Evolutionary conservation across 148 eudicot genomes (phyloP).

Genomic region (Polygonum aviculare): DNA sequence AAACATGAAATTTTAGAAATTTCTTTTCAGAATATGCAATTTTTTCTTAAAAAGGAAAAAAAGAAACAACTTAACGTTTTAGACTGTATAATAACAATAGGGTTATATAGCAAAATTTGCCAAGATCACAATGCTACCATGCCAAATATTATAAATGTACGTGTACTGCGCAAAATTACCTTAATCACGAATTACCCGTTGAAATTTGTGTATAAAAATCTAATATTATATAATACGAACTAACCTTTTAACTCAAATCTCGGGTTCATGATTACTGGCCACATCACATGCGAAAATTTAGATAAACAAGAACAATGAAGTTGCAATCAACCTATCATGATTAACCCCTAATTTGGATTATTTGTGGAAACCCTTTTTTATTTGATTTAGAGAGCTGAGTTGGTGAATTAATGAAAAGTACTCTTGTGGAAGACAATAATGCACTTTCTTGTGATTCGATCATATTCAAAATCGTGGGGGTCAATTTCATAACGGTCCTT

Average conservation of each 20-base stretch:
- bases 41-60: no score
- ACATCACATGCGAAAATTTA: neutral
- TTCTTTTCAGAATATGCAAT: no score
- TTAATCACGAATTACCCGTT: no score
- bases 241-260: neutral
- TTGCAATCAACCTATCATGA: neutral
- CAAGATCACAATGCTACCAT: no score
- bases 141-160: no score
- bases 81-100: no score
- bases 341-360: neutral
- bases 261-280: neutral
- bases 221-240: no score
- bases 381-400: neutral
- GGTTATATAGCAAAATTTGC: no score
- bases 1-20: no score
- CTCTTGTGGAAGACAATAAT: neutral
- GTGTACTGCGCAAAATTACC: no score
- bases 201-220: no score
- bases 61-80: no score
- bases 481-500: conserved; percentile 1
- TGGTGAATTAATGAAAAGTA: neutral
- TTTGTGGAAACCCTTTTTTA: neutral
- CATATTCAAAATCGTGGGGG: neutral
- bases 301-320: neutral
- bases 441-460: neutral